Conservation (phyloP, 1,284 basidiomycete genomes). For the Leccinum holopus region DNA sequence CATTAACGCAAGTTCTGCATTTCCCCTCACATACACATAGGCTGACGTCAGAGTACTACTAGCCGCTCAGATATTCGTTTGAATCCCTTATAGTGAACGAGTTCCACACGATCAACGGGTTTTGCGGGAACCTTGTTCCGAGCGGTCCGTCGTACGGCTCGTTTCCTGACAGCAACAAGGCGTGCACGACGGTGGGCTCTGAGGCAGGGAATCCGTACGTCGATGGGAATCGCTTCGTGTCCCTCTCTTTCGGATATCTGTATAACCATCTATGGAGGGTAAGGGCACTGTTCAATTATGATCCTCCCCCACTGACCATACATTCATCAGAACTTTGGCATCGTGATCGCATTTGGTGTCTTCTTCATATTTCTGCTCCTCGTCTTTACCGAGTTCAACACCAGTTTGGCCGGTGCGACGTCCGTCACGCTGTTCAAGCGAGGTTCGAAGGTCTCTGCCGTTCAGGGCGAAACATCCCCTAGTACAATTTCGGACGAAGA, state of each 20-base stretch:
- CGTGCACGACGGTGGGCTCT: slow-evolving; percentile 52
- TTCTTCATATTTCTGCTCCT: slow-evolving; percentile 50
- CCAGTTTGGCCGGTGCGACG: slow-evolving; percentile 32
- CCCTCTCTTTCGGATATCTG: slow-evolving; percentile 60
- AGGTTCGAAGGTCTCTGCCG: slow-evolving; percentile 27
- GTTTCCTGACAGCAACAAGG: slow-evolving; percentile 53
- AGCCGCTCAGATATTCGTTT: slow-evolving; percentile 53
- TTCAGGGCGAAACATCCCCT: slow-evolving; percentile 6
- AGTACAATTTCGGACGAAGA: slow-evolving; percentile 23
- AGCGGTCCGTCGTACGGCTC: slow-evolving; percentile 54
- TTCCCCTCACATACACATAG: background rate
- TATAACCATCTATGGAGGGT: slow-evolving; percentile 69
- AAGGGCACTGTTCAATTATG: background rate
- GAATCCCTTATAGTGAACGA: slow-evolving; percentile 57
- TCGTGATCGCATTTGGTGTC: slow-evolving; percentile 52
- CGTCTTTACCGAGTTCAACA: slow-evolving; percentile 51
- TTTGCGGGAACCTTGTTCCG: slow-evolving; percentile 45
- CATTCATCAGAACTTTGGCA: slow-evolving; percentile 50
- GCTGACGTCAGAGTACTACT: slow-evolving; percentile 2
- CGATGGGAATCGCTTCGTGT: slow-evolving; percentile 37
- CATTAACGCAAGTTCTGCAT: slow-evolving; percentile 48
- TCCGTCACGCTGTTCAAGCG: slow-evolving; percentile 45
- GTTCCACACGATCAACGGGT: slow-evolving; percentile 46
- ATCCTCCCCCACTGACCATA: background rate
- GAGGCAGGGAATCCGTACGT: slow-evolving; percentile 23